These are phyloP conservation scores for Diaporthe aspalathi DNA, from an alignment of 2,329 filamentous ascomycete species.

Conservation along the genomic window DNA sequence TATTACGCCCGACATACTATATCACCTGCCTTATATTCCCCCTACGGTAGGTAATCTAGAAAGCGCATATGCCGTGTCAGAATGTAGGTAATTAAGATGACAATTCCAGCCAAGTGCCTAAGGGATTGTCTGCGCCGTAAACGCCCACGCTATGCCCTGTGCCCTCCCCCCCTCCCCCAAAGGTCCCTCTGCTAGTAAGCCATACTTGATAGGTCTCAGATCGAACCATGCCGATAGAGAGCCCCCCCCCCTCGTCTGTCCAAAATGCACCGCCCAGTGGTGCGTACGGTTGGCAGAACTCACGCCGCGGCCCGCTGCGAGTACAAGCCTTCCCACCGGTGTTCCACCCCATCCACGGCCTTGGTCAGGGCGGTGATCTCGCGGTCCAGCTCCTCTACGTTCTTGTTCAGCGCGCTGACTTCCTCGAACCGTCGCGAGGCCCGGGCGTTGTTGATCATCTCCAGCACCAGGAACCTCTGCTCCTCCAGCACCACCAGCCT, in stretches of 20 bases:
- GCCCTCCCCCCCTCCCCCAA: background rate
- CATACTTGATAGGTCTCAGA: background rate
- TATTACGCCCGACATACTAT: too few relatives aligned
- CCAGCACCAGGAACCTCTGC: conserved; percentile 87
- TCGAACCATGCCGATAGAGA: background rate
- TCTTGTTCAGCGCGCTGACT: conserved; percentile 80
- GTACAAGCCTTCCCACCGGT: conserved; percentile 66
- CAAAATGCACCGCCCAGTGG: background rate
- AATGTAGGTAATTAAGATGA: background rate
- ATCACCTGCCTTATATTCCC: too few relatives aligned
- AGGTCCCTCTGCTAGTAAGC: background rate
- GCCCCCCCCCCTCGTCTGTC: background rate
- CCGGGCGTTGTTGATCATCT: conserved; percentile 84
- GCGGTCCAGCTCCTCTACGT: conserved; percentile 82
- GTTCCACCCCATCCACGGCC: conserved; percentile 75
- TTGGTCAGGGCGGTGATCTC: conserved; percentile 78
- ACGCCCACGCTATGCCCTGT: conserved; percentile 35
- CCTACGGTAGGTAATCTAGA: background rate
- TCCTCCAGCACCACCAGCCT: conserved; percentile 87
- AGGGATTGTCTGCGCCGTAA: conserved; percentile 2
- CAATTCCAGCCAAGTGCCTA: background rate
- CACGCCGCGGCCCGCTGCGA: conserved; percentile 42
- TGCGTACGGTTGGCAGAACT: background rate
- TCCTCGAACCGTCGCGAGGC: conserved; percentile 86
- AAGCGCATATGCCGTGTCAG: background rate